Conservation (phyloP, 2,329 filamentous ascomycete species). For the Xylaria sp. region DNA sequence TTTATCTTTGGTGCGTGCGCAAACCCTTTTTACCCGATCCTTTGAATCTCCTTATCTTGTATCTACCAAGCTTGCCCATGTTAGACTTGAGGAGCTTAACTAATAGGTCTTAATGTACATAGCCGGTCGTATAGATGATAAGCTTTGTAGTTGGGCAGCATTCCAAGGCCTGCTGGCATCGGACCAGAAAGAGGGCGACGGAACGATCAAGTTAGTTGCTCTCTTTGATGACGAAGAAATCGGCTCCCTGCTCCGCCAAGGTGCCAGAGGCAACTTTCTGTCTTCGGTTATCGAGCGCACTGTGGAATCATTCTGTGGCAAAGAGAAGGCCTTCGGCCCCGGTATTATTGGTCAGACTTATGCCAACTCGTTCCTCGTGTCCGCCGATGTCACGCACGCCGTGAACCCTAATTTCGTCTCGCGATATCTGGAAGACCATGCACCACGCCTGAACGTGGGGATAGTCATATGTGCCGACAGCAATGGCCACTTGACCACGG, state of each 20-base stretch:
- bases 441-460: slow-evolving; percentile 87
- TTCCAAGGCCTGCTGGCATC: slow-evolving; percentile 80
- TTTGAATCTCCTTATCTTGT: too few relatives aligned
- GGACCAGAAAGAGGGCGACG: slow-evolving; percentile 59
- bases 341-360: slow-evolving; percentile 79
- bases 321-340: slow-evolving; percentile 54
- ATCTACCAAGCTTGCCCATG: too few relatives aligned
- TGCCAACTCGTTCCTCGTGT: slow-evolving; percentile 89
- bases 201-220: slow-evolving; percentile 87
- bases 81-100: too few relatives aligned
- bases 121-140: slow-evolving; percentile 95
- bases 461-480: slow-evolving; percentile 79
- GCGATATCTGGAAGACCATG: slow-evolving; percentile 83
- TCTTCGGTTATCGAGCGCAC: slow-evolving; percentile 80
- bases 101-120: too few relatives aligned
- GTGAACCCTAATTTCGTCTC: slow-evolving; percentile 92
- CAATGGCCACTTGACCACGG: slow-evolving; percentile 96
- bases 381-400: slow-evolving; percentile 91
- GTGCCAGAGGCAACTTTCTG: slow-evolving; percentile 87
- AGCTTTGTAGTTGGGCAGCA: slow-evolving; percentile 93
- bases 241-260: slow-evolving; percentile 86
- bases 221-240: slow-evolving; percentile 98
- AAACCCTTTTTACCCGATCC: too few relatives aligned
- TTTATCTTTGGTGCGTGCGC: slow-evolving; percentile 97
- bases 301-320: slow-evolving; percentile 65